Conservation (phyloP, 768 basidiomycete genomes). For the Calocybe gangraenosa region DNA sequence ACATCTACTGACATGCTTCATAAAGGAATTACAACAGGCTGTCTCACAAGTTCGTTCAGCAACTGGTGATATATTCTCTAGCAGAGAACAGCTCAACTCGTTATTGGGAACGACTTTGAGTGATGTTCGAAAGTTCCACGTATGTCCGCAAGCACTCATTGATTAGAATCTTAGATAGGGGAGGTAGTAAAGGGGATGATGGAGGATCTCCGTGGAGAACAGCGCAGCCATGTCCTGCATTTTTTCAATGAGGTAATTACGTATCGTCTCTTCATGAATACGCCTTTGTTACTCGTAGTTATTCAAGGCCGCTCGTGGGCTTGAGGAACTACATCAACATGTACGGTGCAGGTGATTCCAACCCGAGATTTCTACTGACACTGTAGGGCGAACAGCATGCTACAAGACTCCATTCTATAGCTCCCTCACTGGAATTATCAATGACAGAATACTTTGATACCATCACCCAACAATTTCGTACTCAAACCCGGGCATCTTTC, state of each 20-base stretch:
- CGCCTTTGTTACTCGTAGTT: background rate
- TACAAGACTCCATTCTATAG: conserved; percentile 2
- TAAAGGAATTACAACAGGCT: conserved; percentile 14
- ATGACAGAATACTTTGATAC: conserved; percentile 4
- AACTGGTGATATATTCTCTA: conserved; percentile 1
- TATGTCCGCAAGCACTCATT: background rate
- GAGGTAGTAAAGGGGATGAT: background rate
- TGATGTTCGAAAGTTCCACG: background rate
- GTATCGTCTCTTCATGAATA: background rate
- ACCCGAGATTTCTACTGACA: background rate
- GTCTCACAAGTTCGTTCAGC: conserved; percentile 8
- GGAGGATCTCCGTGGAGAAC: conserved; percentile 2
- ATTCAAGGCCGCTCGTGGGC: conserved; percentile 1
- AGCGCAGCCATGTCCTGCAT: background rate
- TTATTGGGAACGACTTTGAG: background rate
- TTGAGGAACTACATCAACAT: conserved; percentile 8
- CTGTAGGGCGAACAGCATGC: conserved; percentile 5
- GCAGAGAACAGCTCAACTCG: background rate
- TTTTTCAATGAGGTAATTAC: conserved; percentile 8
- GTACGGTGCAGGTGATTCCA: background rate
- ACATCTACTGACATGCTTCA: background rate
- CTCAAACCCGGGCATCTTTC: conserved; percentile 9
- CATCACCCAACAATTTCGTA: conserved; percentile 4
- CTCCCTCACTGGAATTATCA: background rate
- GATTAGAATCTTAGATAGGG: conserved; percentile 5